phyloP scores from a whole-genome alignment of 257 asterid genomes.

The Ehretia macrophylla region DNA sequence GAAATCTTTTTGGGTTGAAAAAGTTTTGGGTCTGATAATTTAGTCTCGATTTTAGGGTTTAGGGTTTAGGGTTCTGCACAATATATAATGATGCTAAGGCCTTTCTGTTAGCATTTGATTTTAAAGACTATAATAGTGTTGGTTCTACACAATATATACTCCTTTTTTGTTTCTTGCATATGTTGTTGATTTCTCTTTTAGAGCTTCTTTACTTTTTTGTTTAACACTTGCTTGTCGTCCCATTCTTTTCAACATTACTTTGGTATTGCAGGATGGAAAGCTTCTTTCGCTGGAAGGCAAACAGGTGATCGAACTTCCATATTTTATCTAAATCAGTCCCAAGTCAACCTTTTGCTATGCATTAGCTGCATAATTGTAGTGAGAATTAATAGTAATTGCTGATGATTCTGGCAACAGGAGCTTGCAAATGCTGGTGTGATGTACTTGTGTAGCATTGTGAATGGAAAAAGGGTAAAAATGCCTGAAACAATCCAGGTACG shows the following conservation, averaged over 20 bases:
- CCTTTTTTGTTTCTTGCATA: too few relatives aligned
- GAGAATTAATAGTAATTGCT: conserved; percentile 4
- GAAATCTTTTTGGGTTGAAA: too few relatives aligned
- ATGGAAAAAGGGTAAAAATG: conserved; percentile 52
- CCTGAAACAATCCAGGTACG: conserved; percentile 68
- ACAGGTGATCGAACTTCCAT: conserved; percentile 50
- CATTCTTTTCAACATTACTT: not conserved
- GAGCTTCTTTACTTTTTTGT: not conserved
- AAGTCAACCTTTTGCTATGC: not conserved
- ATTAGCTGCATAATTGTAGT: conserved; percentile 1
- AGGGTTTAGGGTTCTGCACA: too few relatives aligned
- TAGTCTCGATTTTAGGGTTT: too few relatives aligned
- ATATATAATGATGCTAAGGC: too few relatives aligned
- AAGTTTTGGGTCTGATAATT: too few relatives aligned
- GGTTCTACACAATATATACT: too few relatives aligned
- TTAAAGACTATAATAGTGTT: too few relatives aligned
- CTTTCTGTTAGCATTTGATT: too few relatives aligned
- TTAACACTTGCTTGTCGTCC: not conserved
- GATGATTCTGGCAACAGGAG: conserved; percentile 39
- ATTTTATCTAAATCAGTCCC: not conserved
- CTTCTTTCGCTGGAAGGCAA: conserved; percentile 63
- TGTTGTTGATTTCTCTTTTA: too few relatives aligned
- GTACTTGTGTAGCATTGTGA: conserved; percentile 56
- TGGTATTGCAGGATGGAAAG: conserved; percentile 63
- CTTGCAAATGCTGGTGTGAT: conserved; percentile 70